These are phyloP conservation scores for Phytophthora hybrid DNA, from an alignment of 352 stramenopile species.

Conservation along the genomic window DNA sequence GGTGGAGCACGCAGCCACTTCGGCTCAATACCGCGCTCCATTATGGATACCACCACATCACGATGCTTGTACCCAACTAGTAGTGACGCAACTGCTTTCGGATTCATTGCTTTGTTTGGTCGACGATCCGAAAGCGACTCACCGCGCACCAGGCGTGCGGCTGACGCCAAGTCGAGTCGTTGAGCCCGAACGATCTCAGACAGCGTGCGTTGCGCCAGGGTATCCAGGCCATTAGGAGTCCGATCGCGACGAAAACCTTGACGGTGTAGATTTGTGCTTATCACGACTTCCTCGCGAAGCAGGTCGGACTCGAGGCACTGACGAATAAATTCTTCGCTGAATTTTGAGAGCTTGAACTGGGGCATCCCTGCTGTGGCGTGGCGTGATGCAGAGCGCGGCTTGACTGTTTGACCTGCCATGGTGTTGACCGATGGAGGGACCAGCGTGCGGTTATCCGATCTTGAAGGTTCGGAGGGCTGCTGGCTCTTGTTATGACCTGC, in stretches of 20 bases:
- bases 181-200: neutral
- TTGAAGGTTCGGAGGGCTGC: slow-evolving; percentile 2
- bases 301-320: slow-evolving; percentile 1
- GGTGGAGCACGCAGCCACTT: slow-evolving; percentile 2
- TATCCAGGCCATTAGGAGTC: neutral
- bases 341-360: neutral
- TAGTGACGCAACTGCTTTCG: neutral
- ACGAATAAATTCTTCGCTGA: neutral
- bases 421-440: slow-evolving; percentile 5
- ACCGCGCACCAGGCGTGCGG: neutral
- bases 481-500: slow-evolving; percentile 5
- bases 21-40: slow-evolving; percentile 5
- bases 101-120: slow-evolving; percentile 2
- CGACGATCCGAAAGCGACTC: neutral
- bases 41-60: neutral
- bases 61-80: neutral
- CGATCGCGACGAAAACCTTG: slow-evolving; percentile 5
- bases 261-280: slow-evolving; percentile 1
- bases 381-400: neutral
- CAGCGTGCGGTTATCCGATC: slow-evolving; percentile 1
- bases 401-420: slow-evolving; percentile 1
- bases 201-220: neutral
- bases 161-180: slow-evolving; percentile 1
- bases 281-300: neutral
- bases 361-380: neutral